Base-by-base conservation (phyloP, 2,329 filamentous ascomycete species). In the Trichoderma koningiopsis region DNA sequence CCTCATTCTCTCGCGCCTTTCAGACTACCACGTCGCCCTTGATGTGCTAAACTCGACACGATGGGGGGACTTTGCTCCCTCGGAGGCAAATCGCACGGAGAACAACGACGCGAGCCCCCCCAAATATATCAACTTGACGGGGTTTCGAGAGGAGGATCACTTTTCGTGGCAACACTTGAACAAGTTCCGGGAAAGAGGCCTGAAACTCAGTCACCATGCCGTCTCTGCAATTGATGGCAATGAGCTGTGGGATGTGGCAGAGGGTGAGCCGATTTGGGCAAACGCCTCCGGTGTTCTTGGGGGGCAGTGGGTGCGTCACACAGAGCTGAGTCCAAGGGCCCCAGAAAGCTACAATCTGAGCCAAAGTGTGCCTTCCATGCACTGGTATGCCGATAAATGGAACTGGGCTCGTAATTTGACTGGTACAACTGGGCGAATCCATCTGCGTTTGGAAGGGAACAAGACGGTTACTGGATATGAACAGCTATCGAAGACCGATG, bases 371-470 rank as follows among this genome's bases (percentile, higher is more conserved):
- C 88, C 90, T 1, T 85, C 83, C 14, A 85, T 91, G 71, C 86
- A 88, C 55, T 97, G 94, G 83, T 85, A 87, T 27, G 83, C 76
- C 33, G 78, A 79, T 67, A 84, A 86, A 55, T 80, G 82, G 33
- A 85, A 89, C 16, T 97, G 92, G 86, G 88, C 88, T 31, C 87
- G 92, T 72, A 97, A 97, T 78, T 84, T 97, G 70, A 97, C 94
- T 0, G 92, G 93, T 1, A 76, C 79, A 2, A 84, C 88, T 60
- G 93, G 93, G 16, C 89, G 86, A 71, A 86, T 97, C 70, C 85
- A 90, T 71, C 77, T 97, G 69, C 87, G 90, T 16, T 73, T 83
- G 67, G 82, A 96, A 57, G 87, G 88, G 19, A 87, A 88, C 75
- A 81, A 82, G 69, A 83, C 83, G 27, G 77, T 81, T n/a, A 76